A percentile compares a stretch with the other conserved stretches of the same genome.
Conservation (phyloP, 2,329 filamentous ascomycete species). For the Graphilbum sp. region DNA sequence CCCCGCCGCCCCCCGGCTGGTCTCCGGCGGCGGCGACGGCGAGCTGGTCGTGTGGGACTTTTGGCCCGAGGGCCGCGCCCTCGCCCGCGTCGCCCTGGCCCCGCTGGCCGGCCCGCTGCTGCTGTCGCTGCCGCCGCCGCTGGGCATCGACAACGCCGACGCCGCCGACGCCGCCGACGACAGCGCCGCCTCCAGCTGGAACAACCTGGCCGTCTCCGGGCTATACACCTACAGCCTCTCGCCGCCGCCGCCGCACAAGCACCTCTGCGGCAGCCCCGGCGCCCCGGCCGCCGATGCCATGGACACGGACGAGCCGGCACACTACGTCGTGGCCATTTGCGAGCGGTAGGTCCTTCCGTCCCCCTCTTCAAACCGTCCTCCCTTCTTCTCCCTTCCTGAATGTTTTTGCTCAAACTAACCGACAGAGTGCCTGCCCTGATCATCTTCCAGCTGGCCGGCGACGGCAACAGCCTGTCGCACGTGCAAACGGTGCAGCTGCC, state of each 20-base stretch:
- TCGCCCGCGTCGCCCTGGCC: conserved; percentile 37
- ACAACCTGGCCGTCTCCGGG: conserved; percentile 30
- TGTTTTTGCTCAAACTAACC: not conserved
- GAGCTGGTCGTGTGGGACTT: conserved; percentile 61
- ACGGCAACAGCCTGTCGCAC: conserved; percentile 30
- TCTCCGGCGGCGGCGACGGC: conserved; percentile 79
- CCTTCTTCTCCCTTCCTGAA: too few species aligned
- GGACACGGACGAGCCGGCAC: conserved; percentile 8
- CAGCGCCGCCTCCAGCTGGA: not conserved
- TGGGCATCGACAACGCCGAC: too few species aligned
- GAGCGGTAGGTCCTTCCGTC: conserved; percentile 23
- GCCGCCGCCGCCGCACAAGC: too few species aligned
- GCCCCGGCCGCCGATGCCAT: too few species aligned
- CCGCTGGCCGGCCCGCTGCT: conserved; percentile 28
- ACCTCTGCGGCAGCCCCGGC: too few species aligned
- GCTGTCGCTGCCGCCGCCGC: conserved; percentile 7
- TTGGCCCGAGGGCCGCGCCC: conserved; percentile 44
- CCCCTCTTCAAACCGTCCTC: too few species aligned
- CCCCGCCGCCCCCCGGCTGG: conserved; percentile 32
- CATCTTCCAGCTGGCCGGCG: conserved; percentile 36
- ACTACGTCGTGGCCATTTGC: conserved; percentile 23
- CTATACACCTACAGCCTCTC: conserved; percentile 16
- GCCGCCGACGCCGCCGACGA: not conserved
- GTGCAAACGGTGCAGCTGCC: conserved; percentile 35
- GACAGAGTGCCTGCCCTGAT: conserved; percentile 45